phyloP scores from a whole-genome alignment of 768 basidiomycete genomes.

The Lentinula sp. region DNA sequence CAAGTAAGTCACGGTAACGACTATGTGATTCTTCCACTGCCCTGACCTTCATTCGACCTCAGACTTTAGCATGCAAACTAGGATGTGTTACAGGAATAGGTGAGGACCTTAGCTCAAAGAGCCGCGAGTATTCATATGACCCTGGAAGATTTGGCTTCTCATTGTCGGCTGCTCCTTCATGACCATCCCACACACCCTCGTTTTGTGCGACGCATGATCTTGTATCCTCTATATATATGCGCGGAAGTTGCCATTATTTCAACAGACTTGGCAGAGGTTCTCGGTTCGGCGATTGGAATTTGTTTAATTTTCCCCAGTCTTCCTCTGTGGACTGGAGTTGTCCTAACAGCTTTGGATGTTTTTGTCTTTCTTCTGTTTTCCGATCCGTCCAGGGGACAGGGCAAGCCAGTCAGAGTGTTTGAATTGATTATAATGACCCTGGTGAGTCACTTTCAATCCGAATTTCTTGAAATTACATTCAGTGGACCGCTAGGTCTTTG shows the following conservation, averaged over 20 bases:
- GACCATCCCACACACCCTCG: conserved; percentile 42
- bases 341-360: conserved; percentile 55
- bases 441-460: conserved; percentile 29
- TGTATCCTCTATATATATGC: conserved; percentile 52
- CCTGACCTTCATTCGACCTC: conserved; percentile 12
- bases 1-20: conserved; percentile 34
- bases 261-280: conserved; percentile 67
- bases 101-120: conserved; percentile 15
- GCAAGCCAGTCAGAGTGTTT: conserved; percentile 51
- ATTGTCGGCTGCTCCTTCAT: conserved; percentile 50
- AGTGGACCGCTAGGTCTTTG: conserved; percentile 32
- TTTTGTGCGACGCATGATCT: conserved; percentile 36
- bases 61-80: conserved; percentile 63
- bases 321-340: conserved; percentile 50
- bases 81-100: conserved; percentile 66
- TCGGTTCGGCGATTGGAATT: conserved; percentile 67
- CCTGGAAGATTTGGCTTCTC: conserved; percentile 47
- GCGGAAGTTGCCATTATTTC: conserved; percentile 58
- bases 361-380: conserved; percentile 54
- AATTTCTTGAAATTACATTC: too few species aligned
- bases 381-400: conserved; percentile 48
- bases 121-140: not conserved
- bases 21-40: not conserved
- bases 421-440: conserved; percentile 48
- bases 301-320: conserved; percentile 54